Evolutionary conservation across 305 asterid genomes (phyloP).

Genomic region (Salvia sclarea): DNA sequence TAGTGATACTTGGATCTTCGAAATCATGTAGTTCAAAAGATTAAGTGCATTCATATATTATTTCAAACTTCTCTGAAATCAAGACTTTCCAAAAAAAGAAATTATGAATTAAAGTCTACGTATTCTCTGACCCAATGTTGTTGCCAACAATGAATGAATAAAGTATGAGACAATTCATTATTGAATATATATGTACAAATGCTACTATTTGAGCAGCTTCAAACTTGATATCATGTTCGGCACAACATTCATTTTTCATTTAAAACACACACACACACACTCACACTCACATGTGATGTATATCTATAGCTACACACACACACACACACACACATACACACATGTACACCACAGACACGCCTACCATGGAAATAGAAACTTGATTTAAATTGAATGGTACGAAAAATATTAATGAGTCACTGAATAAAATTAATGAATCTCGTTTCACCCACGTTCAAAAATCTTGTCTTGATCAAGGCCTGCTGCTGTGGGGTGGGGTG

Average conservation of each 20-base stretch:
- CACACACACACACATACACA: too few species aligned
- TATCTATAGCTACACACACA: neutral
- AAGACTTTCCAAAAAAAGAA: constrained; percentile 2
- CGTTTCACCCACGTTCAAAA: neutral
- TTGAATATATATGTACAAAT: constrained; percentile 1
- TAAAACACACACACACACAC: neutral
- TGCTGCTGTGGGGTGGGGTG: neutral
- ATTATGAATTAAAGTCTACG: neutral
- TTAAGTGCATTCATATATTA: neutral
- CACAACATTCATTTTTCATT: constrained; percentile 9
- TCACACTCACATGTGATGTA: too few species aligned
- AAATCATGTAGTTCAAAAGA: neutral
- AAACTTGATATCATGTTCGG: constrained; percentile 13
- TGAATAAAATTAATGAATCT: neutral
- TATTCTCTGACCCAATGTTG: constrained; percentile 14
- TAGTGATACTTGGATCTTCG: neutral
- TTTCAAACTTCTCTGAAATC: neutral
- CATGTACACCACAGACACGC: too few species aligned
- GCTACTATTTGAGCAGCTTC: constrained; percentile 19
- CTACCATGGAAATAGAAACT: neutral
- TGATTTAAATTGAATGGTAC: neutral
- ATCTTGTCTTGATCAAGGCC: neutral
- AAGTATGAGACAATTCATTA: constrained; percentile 9
- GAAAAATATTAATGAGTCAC: neutral
- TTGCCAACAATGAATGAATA: constrained; percentile 28